Evolutionary conservation across 2,329 filamentous ascomycete species (phyloP), one percentile per base, ranked within the genome.

Genomic region (Aspergillus novoparasiticus): DNA sequence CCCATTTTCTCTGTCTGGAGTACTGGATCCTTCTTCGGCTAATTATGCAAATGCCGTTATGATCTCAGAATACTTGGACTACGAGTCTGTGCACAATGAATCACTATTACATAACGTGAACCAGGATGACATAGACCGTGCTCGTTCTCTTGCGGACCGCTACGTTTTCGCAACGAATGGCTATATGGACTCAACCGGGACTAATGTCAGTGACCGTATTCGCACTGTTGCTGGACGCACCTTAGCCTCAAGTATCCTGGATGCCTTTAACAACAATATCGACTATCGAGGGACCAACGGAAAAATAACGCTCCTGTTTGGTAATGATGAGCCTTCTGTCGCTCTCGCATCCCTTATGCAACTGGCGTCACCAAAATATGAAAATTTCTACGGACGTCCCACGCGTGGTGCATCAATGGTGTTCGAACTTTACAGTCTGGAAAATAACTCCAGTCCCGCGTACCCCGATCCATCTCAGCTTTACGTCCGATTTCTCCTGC

Each of bases 21-120:
- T 81, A 34, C 75, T 85, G 23, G 68, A 73, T 12, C 64, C 70
- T 46, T 68, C 72, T 2, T 72, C 69, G 14, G 84, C 81, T 57
- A 79, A 80, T 59, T 87, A 86, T 69, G 72, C 71, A 11, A 84
- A 87, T 61, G 85, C 86, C 2, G 80, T 82, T 64, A 70, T 78
- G 14, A 84, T 89, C 64, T 85, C 81, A 59, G 85, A 89, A 64
- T 87, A 84, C 67, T 73, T 88, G 51, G 79, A 82, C 36, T 88
- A 88, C 71, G 78, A 82, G 45, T 80, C 80, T 57, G 69, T 77
- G 21, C 85, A 89, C 73, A 86, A 88, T 67, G 68, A 69, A 11
- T 81, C 77, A 6, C 74, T 81, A 26, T 70, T 75, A 21, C 58
- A 73, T 34, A 67, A 65, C 16, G 34, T 82, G 21, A 69, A 68